Conservation (phyloP, 192 early-diverging fungal species). For the Coemansia sp. region DNA sequence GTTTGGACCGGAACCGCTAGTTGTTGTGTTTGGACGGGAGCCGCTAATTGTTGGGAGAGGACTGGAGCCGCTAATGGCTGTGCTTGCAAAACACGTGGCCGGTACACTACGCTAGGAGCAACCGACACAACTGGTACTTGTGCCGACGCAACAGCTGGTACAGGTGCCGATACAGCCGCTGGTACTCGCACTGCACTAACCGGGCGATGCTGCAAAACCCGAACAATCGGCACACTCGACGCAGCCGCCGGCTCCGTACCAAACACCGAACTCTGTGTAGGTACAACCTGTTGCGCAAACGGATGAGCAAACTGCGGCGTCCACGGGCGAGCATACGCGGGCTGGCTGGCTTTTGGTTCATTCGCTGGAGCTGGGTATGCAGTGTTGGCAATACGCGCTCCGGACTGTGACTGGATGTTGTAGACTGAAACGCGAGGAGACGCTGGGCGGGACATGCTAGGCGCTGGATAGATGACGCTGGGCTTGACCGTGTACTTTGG, state of each 20-base stretch:
- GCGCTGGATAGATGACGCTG: neutral
- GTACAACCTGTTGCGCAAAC: too few relatives aligned
- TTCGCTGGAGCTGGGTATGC: neutral
- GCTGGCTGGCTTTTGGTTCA: neutral
- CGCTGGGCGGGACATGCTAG: neutral
- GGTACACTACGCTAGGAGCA: neutral
- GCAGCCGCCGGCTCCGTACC: neutral
- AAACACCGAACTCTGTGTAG: too few relatives aligned
- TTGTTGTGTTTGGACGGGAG: neutral
- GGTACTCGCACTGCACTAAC: neutral
- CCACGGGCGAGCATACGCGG: neutral
- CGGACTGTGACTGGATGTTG: slow-evolving; percentile 16
- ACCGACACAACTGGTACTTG: neutral
- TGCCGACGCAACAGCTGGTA: neutral
- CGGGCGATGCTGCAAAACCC: neutral
- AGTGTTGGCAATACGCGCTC: neutral
- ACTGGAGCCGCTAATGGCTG: neutral
- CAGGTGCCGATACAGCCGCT: too few relatives aligned
- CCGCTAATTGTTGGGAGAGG: neutral
- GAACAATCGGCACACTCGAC: neutral
- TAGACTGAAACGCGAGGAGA: slow-evolving; percentile 20
- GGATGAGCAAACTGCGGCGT: neutral
- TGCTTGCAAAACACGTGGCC: neutral
- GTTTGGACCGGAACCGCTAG: neutral
- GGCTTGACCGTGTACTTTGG: neutral